These are phyloP conservation scores for Gynochthodes officinalis DNA, from an alignment of 257 asterid genomes.

Conservation along the genomic window DNA sequence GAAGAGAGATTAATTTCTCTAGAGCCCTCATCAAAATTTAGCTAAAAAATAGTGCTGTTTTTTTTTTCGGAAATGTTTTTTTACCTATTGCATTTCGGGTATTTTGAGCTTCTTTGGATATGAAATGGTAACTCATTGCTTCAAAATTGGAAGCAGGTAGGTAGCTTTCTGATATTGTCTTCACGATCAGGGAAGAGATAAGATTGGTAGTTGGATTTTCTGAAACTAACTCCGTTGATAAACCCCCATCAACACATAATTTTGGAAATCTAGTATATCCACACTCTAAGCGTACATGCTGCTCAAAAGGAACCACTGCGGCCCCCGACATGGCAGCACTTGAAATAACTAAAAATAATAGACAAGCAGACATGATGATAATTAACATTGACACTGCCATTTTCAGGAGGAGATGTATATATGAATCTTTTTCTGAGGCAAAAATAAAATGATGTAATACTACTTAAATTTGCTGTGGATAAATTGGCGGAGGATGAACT, in stretches of 20 bases:
- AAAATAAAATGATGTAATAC: not conserved
- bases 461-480: slow-evolving; percentile 8
- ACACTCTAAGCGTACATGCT: slow-evolving; percentile 35
- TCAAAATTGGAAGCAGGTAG: slow-evolving; percentile 48
- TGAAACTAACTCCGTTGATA: slow-evolving; percentile 25
- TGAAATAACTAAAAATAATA: slow-evolving; percentile 12
- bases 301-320: slow-evolving; percentile 8
- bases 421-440: too few species aligned
- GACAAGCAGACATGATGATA: slow-evolving; percentile 13
- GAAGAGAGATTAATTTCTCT: not conserved
- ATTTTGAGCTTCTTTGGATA: slow-evolving; percentile 48
- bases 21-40: not conserved
- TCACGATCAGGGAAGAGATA: slow-evolving; percentile 44
- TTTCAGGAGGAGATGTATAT: not conserved
- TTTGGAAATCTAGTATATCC: slow-evolving; percentile 58
- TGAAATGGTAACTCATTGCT: slow-evolving; percentile 37
- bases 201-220: slow-evolving; percentile 27
- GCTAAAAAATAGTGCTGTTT: not conserved
- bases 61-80: too few species aligned
- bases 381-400: slow-evolving; percentile 38
- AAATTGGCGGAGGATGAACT: slow-evolving; percentile 3
- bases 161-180: slow-evolving; percentile 36
- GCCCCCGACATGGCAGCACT: slow-evolving; percentile 14
- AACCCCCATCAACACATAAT: slow-evolving; percentile 45
- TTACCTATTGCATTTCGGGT: slow-evolving; percentile 48